Evolutionary conservation across 768 basidiomycete genomes (phyloP).

Genomic region (Lentinula boryana): DNA sequence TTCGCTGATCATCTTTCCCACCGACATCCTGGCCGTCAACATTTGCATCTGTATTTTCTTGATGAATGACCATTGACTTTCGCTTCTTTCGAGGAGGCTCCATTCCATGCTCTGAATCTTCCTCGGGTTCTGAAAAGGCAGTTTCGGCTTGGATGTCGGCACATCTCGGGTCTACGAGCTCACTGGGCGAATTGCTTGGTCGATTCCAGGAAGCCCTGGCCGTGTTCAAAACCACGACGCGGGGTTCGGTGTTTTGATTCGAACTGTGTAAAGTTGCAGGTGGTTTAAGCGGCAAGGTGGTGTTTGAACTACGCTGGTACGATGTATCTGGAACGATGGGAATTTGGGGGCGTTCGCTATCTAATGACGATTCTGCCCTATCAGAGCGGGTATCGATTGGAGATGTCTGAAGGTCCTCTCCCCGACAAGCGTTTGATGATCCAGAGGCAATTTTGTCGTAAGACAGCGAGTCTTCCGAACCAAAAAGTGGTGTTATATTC

Average conservation of each 20-base stretch:
- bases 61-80: background rate
- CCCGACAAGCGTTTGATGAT: background rate
- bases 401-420: background rate
- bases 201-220: slow-evolving; percentile 1
- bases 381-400: background rate
- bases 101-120: background rate
- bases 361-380: background rate
- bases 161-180: background rate
- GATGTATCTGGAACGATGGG: background rate
- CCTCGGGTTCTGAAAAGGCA: background rate
- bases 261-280: too few species aligned
- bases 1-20: too few species aligned
- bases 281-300: background rate
- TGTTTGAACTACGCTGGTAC: background rate
- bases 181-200: background rate
- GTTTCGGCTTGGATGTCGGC: background rate
- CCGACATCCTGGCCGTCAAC: too few species aligned
- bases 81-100: slow-evolving; percentile 4
- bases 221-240: background rate
- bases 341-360: background rate
- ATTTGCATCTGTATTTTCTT: background rate
- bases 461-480: background rate
- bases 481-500: background rate
- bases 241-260: slow-evolving; percentile 46
- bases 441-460: background rate